Evolutionary conservation across 78 protist genomes (phyloP).

Genomic region (Monocercomonoides exilis): DNA sequence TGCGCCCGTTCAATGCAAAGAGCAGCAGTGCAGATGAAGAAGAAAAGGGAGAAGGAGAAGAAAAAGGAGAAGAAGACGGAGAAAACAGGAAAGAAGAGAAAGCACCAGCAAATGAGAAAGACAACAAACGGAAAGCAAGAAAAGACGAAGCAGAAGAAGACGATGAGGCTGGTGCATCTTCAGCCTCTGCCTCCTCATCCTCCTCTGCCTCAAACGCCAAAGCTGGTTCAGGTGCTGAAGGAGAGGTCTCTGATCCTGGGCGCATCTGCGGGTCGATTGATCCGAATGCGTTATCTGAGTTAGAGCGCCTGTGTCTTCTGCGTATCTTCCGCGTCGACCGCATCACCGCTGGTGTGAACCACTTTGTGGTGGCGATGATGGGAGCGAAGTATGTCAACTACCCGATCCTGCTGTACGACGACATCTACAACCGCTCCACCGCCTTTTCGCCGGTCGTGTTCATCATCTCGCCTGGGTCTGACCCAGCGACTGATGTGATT

Average conservation of each 20-base stretch:
- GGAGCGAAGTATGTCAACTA: conserved; percentile 48
- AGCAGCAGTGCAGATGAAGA: neutral
- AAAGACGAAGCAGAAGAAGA: neutral
- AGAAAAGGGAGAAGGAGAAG: neutral
- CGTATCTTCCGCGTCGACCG: conserved; percentile 73
- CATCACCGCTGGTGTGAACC: conserved; percentile 34
- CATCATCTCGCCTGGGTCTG: conserved; percentile 78
- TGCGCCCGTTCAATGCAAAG: neutral
- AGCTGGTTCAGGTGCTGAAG: no score
- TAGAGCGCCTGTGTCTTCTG: conserved; percentile 56
- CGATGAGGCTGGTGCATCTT: neutral
- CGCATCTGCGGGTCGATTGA: neutral
- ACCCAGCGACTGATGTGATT: conserved; percentile 72
- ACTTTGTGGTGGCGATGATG: conserved; percentile 38
- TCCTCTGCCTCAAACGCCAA: no score
- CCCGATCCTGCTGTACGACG: conserved; percentile 56
- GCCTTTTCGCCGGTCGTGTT: conserved; percentile 65
- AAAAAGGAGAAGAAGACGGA: neutral
- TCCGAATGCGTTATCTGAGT: neutral
- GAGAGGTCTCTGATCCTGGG: no score
- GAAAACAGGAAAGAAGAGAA: neutral
- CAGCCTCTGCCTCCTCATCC: no score
- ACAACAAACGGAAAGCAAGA: neutral
- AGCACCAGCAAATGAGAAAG: neutral
- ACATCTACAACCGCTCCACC: conserved; percentile 36